These are phyloP conservation scores for Metschnikowia shivogae DNA, from an alignment of 805 yeast genomes.

Conservation along the genomic window DNA sequence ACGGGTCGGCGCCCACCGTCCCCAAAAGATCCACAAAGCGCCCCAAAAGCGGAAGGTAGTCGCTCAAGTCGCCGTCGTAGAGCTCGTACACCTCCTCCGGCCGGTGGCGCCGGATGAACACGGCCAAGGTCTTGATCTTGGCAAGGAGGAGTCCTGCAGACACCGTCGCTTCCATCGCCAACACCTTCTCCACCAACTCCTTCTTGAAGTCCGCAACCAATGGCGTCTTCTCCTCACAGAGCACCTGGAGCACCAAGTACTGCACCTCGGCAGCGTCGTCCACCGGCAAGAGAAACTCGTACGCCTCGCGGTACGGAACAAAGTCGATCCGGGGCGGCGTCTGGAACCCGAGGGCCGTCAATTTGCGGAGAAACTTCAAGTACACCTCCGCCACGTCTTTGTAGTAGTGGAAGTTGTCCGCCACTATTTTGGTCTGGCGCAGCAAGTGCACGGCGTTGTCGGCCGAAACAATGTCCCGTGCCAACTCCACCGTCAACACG, in stretches of 20 bases:
- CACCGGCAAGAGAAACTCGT: constrained; percentile 13
- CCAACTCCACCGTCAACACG: constrained; percentile 18
- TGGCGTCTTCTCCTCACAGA: background rate
- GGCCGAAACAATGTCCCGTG: constrained; percentile 10
- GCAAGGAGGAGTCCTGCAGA: constrained; percentile 9
- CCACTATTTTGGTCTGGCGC: constrained; percentile 24
- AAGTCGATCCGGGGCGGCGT: constrained; percentile 2
- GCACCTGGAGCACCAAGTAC: constrained; percentile 21
- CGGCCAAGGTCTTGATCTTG: constrained; percentile 14
- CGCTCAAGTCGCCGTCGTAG: constrained; percentile 7
- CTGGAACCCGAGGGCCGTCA: constrained; percentile 18
- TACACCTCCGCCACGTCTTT: constrained; percentile 27
- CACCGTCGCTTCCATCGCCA: constrained; percentile 6
- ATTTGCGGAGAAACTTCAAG: constrained; percentile 27
- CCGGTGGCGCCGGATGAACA: constrained; percentile 9
- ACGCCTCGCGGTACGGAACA: constrained; percentile 7
- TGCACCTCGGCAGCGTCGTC: constrained; percentile 21
- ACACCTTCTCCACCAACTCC: constrained; percentile 5
- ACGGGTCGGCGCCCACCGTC: background rate
- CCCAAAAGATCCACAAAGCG: constrained; percentile 15
- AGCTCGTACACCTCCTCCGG: constrained; percentile 3
- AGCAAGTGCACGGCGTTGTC: constrained; percentile 16
- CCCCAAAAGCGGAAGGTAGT: constrained; percentile 7
- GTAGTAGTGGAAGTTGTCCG: constrained; percentile 34
- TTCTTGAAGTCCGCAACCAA: constrained; percentile 4